Evolutionary conservation across 257 asterid genomes (phyloP).

Genomic region (Gardenia jasminoides): DNA sequence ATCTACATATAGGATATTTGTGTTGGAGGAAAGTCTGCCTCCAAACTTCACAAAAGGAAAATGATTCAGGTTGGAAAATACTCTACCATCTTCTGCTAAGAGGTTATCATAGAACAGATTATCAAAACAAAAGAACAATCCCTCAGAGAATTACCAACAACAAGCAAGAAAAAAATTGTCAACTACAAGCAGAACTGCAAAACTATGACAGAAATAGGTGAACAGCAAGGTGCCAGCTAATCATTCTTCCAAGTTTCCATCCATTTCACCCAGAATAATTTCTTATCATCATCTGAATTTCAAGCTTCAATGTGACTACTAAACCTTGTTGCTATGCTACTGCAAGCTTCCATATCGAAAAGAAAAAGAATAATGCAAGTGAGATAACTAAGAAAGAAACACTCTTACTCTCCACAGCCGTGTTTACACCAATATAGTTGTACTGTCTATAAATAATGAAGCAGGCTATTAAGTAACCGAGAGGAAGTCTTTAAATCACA

Average conservation of each 20-base stretch:
- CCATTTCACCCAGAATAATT: not conserved
- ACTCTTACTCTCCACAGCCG: not conserved
- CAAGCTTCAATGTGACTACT: not conserved
- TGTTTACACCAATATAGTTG: not conserved
- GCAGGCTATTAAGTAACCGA: not conserved
- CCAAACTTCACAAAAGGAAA: conserved; percentile 62
- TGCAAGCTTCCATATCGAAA: not conserved
- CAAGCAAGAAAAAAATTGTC: not conserved
- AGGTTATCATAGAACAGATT: conserved; percentile 13
- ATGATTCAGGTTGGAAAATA: conserved; percentile 31
- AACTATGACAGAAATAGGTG: not conserved
- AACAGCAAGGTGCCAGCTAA: not conserved
- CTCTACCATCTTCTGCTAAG: conserved; percentile 22
- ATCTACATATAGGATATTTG: conserved; percentile 92
- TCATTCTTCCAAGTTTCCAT: not conserved
- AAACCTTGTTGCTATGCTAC: not conserved
- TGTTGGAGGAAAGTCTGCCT: conserved; percentile 93
- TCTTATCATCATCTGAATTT: not conserved
- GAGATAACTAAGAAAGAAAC: too few relatives aligned
- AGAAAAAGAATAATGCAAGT: not conserved
- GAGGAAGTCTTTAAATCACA: not conserved
- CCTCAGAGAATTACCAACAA: conserved; percentile 5
- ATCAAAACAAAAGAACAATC: conserved; percentile 6
- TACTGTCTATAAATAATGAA: not conserved
- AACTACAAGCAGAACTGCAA: not conserved